phyloP scores from a whole-genome alignment of 257 asterid genomes.

The Cinchona pubescens region DNA sequence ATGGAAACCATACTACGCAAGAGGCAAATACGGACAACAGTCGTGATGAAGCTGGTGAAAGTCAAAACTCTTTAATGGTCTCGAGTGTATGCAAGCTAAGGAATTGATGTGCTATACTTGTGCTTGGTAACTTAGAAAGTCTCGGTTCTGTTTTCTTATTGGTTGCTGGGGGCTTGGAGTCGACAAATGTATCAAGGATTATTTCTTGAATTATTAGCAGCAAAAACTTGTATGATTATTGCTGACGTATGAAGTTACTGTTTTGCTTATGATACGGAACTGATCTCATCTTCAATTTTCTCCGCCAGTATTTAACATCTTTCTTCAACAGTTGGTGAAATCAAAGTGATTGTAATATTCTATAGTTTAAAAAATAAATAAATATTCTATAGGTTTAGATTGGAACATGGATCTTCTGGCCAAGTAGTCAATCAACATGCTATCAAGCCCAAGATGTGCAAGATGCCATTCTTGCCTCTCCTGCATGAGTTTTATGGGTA shows the following conservation, averaged over 20 bases:
- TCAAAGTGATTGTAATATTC: not conserved
- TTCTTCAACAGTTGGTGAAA: not conserved
- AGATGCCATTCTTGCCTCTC: not conserved
- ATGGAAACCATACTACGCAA: conserved; percentile 6
- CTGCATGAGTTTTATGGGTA: not conserved
- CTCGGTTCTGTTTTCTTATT: not conserved
- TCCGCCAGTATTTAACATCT: not conserved
- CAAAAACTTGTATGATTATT: not conserved
- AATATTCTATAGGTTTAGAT: not conserved
- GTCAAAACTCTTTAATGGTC: not conserved
- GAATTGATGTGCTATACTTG: not conserved
- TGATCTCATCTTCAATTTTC: not conserved
- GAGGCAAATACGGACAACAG: not conserved
- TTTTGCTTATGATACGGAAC: not conserved
- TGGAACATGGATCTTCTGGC: not conserved
- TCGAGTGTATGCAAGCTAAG: not conserved
- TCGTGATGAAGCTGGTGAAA: not conserved
- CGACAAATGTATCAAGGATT: not conserved
- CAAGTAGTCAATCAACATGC: too few relatives aligned
- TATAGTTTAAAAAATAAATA: too few relatives aligned
- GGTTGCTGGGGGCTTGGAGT: not conserved
- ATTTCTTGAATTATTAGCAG: not conserved
- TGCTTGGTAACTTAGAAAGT: not conserved
- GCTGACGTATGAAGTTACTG: not conserved
- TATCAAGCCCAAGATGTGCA: not conserved